Base-by-base conservation (phyloP, 1,284 basidiomycete genomes). In the Pisolithus thermaeus region DNA sequence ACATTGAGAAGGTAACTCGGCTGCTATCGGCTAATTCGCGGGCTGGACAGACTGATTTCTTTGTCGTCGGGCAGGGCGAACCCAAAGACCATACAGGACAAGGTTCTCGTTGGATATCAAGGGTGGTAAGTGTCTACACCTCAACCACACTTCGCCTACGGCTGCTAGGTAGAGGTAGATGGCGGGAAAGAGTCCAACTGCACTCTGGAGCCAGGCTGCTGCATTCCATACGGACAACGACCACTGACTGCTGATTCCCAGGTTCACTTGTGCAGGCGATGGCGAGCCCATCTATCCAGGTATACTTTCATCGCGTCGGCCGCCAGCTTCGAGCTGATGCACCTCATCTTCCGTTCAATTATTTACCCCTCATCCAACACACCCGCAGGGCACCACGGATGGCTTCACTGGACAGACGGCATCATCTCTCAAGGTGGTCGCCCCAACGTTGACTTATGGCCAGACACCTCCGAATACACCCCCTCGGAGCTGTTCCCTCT, bases 31-130 rank as follows among this genome's bases (percentile, higher is more conserved):
- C 22, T 32, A 20, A 20, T 20, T 20, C 18, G n/a, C n/a, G n/a
- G n/a, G n/a, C n/a, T n/a, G n/a, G n/a, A n/a, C n/a, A n/a, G n/a
- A n/a, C n/a, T 45, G 14, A 23, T 11, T 41, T 6, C 38, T 40
- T 14, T 11, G 18, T 41, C 27, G 22, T 12, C 23, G 11, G 0
- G 7, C 51, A 71, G 72, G 45, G 75, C 77, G 11, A 68, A 79
- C 58, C 71, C 79, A n/a, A 70, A 65, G 2, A 79, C 79, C 3
- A 78, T 81, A 36, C 84, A 88, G 53, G 79, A 88, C 69, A 91
- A 90, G 61, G 81, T 90, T 61, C 68, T 91, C 22, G 85, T 90
- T 0, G 88, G 88, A 25, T 90, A 91, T 62, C 88, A 90, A 66
- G 88, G 87, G 64, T 90, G 88, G 88, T 87, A 62, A 53, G 83